Conservation (phyloP, 2,329 filamentous ascomycete species). For the Pleurostoma richardsiae region DNA sequence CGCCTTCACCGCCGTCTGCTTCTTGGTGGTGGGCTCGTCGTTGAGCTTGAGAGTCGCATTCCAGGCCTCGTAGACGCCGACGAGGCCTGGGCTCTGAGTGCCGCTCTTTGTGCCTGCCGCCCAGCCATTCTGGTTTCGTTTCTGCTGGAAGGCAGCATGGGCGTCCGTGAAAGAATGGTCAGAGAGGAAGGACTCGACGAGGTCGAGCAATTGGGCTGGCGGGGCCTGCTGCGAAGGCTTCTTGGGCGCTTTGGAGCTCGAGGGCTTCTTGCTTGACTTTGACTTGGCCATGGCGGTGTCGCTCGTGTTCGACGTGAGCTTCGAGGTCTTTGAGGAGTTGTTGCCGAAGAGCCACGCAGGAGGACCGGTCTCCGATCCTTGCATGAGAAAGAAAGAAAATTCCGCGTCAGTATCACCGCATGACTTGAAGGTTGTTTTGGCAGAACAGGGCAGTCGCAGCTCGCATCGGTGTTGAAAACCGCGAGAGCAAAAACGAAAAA, state of each 20-base stretch:
- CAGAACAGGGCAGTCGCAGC: too few relatives aligned
- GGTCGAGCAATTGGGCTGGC: conserved; percentile 58
- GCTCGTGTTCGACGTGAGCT: conserved; percentile 1
- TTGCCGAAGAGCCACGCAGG: conserved; percentile 13
- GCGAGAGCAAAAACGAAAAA: too few relatives aligned
- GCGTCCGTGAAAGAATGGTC: conserved; percentile 61
- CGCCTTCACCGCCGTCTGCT: conserved; percentile 13
- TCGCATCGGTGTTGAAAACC: too few relatives aligned
- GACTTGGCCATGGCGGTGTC: conserved; percentile 11
- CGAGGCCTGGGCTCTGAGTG: conserved; percentile 28
- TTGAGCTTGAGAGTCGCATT: conserved; percentile 30
- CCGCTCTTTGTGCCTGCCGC: conserved; percentile 18
- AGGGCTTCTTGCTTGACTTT: conserved; percentile 7
- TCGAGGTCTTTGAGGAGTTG: background rate
- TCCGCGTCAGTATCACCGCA: too few relatives aligned
- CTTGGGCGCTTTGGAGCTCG: conserved; percentile 5
- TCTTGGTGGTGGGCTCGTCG: conserved; percentile 15
- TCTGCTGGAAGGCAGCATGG: conserved; percentile 57
- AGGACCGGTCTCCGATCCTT: conserved; percentile 9
- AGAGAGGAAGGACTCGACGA: conserved; percentile 62
- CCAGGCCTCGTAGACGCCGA: conserved; percentile 47
- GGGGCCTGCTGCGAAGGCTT: conserved; percentile 24
- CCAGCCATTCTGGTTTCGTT: conserved; percentile 51
- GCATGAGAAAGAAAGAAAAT: background rate
- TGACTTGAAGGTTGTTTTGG: too few relatives aligned